Percentiles rank a stretch among this genome's conserved stretches.
These are phyloP conservation scores for Sarocladium strictum DNA, from an alignment of 2,329 filamentous ascomycete species.

Conservation along the genomic window DNA sequence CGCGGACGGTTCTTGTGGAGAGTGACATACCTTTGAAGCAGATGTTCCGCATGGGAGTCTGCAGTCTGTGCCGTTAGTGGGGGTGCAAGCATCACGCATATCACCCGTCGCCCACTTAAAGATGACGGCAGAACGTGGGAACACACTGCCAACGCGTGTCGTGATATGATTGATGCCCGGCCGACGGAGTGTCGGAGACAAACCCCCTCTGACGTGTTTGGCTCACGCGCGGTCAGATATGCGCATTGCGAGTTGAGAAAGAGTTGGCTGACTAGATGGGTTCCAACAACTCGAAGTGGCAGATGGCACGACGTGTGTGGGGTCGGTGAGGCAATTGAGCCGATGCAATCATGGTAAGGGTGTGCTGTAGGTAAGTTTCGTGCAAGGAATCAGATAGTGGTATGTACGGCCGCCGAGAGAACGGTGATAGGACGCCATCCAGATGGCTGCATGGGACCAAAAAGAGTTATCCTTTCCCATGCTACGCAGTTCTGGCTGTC, in stretches of 20 bases:
- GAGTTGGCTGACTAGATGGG: too few species aligned
- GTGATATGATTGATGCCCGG: background rate
- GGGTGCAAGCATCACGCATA: background rate
- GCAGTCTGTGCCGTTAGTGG: background rate
- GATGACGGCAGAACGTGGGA: background rate
- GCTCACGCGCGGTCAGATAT: too few species aligned
- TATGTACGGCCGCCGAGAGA: too few species aligned
- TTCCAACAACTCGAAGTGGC: too few species aligned
- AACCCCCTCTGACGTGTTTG: background rate
- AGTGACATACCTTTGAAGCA: background rate
- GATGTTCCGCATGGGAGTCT: background rate
- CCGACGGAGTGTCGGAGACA: background rate
- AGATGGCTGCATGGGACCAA: too few species aligned
- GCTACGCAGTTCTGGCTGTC: too few species aligned
- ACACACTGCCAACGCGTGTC: background rate
- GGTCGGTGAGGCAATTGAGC: background rate
- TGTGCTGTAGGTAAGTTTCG: too few species aligned
- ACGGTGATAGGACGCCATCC: too few species aligned
- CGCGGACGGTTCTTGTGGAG: background rate
- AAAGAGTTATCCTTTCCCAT: too few species aligned
- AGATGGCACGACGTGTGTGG: background rate
- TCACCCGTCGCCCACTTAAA: background rate
- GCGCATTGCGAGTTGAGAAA: too few species aligned
- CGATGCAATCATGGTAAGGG: too few species aligned
- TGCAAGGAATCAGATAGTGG: too few species aligned